These are phyloP conservation scores for Phaseolus coccineus DNA, from an alignment of 331 rosid genomes.

Conservation along the genomic window DNA sequence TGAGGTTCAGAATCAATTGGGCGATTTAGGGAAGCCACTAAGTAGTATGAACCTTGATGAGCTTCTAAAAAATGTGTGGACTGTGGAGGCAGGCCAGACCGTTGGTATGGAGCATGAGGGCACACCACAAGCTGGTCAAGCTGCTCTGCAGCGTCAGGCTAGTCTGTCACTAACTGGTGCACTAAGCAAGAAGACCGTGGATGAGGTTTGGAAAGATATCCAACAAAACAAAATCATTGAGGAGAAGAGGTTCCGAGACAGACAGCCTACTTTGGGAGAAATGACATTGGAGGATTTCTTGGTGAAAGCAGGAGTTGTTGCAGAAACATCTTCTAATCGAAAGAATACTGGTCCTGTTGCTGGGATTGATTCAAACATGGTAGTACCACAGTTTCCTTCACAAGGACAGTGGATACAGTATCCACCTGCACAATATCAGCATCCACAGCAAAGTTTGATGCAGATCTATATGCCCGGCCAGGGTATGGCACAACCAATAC, in stretches of 20 bases:
- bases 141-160: conserved; percentile 72
- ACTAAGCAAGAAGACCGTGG: conserved; percentile 89
- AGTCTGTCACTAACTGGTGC: conserved; percentile 73
- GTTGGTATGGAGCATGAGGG: conserved; percentile 56
- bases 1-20: conserved; percentile 94
- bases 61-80: conserved; percentile 88
- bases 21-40: conserved; percentile 89
- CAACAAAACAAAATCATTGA: conserved; percentile 68
- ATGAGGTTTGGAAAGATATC: conserved; percentile 97
- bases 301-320: conserved; percentile 91
- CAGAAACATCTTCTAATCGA: conserved; percentile 58
- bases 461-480: conserved; percentile 78
- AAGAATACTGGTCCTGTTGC: conserved; percentile 52
- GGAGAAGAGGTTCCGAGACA: conserved; percentile 68
- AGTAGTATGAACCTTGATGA: conserved; percentile 96
- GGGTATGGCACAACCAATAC: conserved; percentile 67
- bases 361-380: conserved; percentile 56
- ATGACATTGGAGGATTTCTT: conserved; percentile 96
- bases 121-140: conserved; percentile 59
- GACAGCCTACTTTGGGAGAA: conserved; percentile 90
- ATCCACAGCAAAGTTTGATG: conserved; percentile 73
- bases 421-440: conserved; percentile 73
- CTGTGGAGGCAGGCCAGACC: conserved; percentile 75
- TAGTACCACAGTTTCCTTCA: conserved; percentile 58
- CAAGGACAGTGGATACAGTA: conserved; percentile 83